Evolutionary conservation across 441 rosid species (phyloP).

Genomic region (Mallotus repandus): DNA sequence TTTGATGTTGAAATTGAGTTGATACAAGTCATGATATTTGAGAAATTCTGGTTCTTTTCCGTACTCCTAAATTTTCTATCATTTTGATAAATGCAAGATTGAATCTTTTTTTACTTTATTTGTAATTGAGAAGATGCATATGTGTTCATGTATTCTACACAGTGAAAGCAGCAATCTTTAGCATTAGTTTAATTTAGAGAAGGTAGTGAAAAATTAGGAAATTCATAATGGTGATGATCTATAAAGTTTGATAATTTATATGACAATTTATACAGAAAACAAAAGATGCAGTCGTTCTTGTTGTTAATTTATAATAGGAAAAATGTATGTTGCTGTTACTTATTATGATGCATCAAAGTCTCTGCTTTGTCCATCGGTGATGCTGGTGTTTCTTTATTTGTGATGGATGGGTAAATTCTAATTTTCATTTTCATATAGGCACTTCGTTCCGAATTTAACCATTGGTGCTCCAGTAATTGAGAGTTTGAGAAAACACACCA

Average conservation of each 20-base stretch:
- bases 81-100: neutral
- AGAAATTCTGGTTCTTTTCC: conserved; percentile 18
- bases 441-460: conserved; percentile 87
- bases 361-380: neutral
- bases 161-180: too few species aligned
- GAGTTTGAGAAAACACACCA: conserved; percentile 91
- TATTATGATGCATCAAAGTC: neutral
- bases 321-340: neutral
- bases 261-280: too few species aligned
- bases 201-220: too few species aligned
- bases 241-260: too few species aligned
- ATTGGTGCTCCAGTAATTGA: conserved; percentile 89
- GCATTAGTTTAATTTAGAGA: too few species aligned
- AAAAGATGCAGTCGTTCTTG: neutral
- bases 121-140: too few species aligned
- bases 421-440: conserved; percentile 40
- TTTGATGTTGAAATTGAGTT: conserved; percentile 14
- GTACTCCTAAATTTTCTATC: neutral
- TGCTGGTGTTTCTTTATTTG: neutral
- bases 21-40: neutral
- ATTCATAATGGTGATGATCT: too few species aligned
- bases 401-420: neutral
- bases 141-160: too few species aligned
- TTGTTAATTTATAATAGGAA: neutral
- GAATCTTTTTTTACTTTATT: too few species aligned